Evolutionary conservation across 495 filamentous ascomycete genomes (phyloP).

Genomic region (Aspergillus nanangensis): DNA sequence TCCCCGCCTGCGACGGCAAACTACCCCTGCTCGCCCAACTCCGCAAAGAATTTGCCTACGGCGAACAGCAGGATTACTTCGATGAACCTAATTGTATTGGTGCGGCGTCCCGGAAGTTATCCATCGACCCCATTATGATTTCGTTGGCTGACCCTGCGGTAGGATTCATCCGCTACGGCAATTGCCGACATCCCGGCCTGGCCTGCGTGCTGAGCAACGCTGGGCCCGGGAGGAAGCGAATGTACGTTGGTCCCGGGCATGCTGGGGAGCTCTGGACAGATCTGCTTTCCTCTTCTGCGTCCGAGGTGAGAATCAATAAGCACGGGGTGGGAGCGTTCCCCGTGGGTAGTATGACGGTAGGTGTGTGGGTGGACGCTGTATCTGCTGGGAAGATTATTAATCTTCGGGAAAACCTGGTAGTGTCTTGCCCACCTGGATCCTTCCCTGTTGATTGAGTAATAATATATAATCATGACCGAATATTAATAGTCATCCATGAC

Average conservation of each 20-base stretch:
- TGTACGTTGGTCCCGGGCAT: conserved; percentile 7
- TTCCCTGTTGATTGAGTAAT: no score
- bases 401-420: not conserved
- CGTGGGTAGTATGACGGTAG: not conserved
- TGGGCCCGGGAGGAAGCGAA: not conserved
- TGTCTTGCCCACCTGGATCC: no score
- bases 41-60: conserved; percentile 65
- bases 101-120: not conserved
- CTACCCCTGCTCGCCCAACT: conserved; percentile 59
- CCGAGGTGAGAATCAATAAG: conserved; percentile 1
- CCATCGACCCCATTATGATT: not conserved
- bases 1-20: conserved; percentile 54
- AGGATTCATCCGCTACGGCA: conserved; percentile 14
- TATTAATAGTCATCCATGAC: no score
- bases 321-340: conserved; percentile 8
- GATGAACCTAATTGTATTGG: conserved; percentile 63
- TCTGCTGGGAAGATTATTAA: not conserved
- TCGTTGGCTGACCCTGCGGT: not conserved
- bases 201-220: conserved; percentile 8
- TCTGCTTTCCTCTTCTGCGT: not conserved
- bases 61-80: conserved; percentile 65
- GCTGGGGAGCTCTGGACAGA: conserved; percentile 7
- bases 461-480: not conserved
- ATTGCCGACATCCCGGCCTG: conserved; percentile 7
- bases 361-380: conserved; percentile 6